Percentiles rank a stretch among this genome's conserved stretches.
Evolutionary conservation across 345 rosid genomes (phyloP).

Genomic region (Nasturtium officinale): DNA sequence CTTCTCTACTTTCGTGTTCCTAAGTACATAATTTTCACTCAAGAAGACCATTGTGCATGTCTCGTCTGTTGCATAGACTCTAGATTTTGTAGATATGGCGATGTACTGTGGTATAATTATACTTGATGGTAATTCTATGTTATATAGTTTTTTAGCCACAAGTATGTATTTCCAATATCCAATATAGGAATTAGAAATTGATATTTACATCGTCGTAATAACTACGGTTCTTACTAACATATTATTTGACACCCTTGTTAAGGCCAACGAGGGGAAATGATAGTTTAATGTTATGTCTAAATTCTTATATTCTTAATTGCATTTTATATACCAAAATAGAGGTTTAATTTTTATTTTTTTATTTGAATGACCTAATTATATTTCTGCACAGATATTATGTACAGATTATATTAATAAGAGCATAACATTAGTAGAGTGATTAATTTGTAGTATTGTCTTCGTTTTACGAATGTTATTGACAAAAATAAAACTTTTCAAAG

Average conservation of each 20-base stretch:
- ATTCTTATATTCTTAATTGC: neutral
- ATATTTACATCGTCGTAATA: neutral
- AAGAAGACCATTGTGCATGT: constrained; percentile 13
- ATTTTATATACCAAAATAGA: neutral
- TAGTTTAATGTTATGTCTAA: neutral
- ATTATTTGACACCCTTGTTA: neutral
- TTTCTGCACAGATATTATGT: neutral
- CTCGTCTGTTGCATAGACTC: constrained; percentile 28
- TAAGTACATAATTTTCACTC: neutral
- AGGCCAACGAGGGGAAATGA: neutral
- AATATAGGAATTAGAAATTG: neutral
- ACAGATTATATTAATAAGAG: neutral
- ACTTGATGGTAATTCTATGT: neutral
- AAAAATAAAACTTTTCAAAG: neutral
- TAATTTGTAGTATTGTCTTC: neutral
- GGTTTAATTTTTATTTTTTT: neutral
- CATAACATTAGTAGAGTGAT: neutral
- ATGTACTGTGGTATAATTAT: neutral
- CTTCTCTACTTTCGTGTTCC: neutral
- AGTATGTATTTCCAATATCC: constrained; percentile 1
- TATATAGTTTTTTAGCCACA: neutral
- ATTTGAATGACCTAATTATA: constrained; percentile 3
- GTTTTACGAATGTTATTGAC: neutral
- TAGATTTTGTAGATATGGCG: constrained; percentile 18
- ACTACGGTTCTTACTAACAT: neutral